Percentiles rank a stretch among this genome's conserved stretches.
These are phyloP conservation scores for Eucalyptus globulus DNA, from an alignment of 345 rosid genomes.

Conservation along the genomic window DNA sequence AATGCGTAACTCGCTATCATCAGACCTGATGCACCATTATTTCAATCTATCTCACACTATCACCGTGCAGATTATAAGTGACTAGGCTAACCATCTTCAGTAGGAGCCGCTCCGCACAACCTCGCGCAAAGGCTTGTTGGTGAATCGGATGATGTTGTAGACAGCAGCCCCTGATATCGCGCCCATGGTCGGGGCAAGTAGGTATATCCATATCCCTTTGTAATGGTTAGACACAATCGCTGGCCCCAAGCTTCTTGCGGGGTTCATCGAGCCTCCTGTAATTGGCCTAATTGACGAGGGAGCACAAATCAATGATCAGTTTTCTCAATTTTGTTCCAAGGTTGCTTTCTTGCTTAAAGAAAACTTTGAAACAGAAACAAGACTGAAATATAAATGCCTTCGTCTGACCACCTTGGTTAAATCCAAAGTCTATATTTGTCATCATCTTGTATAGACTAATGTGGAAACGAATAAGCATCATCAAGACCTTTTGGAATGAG, in stretches of 20 bases:
- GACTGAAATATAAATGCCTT: neutral
- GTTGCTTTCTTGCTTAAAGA: neutral
- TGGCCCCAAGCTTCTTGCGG: slow-evolving; percentile 79
- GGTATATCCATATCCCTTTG: slow-evolving; percentile 64
- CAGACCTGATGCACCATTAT: no score
- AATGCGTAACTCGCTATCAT: no score
- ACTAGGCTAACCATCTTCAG: neutral
- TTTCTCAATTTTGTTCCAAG: neutral
- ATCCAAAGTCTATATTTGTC: neutral
- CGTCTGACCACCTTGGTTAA: neutral
- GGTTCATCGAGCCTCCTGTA: slow-evolving; percentile 73
- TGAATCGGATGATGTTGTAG: slow-evolving; percentile 57
- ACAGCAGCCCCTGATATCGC: slow-evolving; percentile 72
- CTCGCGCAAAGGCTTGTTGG: slow-evolving; percentile 72
- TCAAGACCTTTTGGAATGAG: neutral
- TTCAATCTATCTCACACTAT: no score
- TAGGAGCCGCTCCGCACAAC: slow-evolving; percentile 21
- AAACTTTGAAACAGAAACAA: neutral
- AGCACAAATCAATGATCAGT: neutral
- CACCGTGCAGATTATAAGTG: no score
- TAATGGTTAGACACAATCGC: slow-evolving; percentile 50
- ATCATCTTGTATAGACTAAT: neutral
- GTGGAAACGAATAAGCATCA: neutral
- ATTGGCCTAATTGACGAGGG: slow-evolving; percentile 18
- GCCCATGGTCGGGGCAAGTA: slow-evolving; percentile 47